Evolutionary conservation across 345 rosid species (phyloP).

Genomic region (Gossypium herbaceum): DNA sequence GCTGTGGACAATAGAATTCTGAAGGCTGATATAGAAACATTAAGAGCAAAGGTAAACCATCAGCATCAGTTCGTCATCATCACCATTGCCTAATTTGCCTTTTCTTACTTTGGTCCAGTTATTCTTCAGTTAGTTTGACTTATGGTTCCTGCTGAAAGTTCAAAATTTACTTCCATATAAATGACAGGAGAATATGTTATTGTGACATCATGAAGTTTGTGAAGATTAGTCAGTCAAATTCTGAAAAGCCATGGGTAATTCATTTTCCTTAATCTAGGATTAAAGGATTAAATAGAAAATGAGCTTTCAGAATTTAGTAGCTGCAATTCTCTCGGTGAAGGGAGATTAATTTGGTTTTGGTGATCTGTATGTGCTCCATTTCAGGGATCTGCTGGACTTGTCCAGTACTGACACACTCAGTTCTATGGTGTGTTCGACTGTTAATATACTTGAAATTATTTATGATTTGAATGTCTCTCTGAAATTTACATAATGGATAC

Average conservation of each 20-base stretch:
- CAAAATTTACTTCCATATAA: not conserved
- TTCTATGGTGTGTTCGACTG: conserved; percentile 4
- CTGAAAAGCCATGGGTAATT: conserved; percentile 5
- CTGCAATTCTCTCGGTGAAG: not conserved
- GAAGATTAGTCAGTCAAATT: conserved; percentile 7
- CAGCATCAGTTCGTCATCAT: not conserved
- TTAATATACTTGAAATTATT: not conserved
- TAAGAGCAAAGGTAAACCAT: conserved; percentile 75
- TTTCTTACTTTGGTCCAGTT: not conserved
- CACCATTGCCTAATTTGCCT: not conserved
- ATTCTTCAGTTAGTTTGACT: not conserved
- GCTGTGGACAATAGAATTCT: conserved; percentile 82
- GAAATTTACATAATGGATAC: not conserved
- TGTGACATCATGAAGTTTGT: conserved; percentile 2
- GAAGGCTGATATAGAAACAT: conserved; percentile 91
- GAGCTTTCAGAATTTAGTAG: not conserved
- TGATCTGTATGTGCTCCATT: not conserved
- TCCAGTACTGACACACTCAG: conserved; percentile 8
- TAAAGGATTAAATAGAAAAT: not conserved
- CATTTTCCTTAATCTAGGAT: conserved; percentile 4
- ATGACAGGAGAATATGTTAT: not conserved
- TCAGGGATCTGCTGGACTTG: conserved; percentile 7
- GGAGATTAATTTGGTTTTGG: conserved; percentile 7
- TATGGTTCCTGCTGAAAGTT: conserved; percentile 1
- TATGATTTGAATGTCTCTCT: not conserved